A percentile compares a stretch with the other conserved stretches of the same genome.
Evolutionary conservation across 495 filamentous ascomycete genomes (phyloP).

Genomic region (Acidomyces sp.): DNA sequence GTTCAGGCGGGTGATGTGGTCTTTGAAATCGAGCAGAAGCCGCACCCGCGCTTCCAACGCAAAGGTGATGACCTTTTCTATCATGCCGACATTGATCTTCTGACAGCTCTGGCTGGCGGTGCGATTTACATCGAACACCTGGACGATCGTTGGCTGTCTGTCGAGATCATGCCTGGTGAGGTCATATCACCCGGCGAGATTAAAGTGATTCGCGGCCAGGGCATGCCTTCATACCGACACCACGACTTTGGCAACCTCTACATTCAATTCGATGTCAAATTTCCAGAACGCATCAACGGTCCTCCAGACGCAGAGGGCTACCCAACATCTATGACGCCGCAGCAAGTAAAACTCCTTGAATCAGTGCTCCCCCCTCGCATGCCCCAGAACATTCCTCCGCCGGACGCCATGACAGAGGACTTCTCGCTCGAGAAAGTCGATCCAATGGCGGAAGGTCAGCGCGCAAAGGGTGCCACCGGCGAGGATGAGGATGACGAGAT

Average conservation of each 20-base stretch:
- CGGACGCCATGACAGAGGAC: slow-evolving; percentile 84
- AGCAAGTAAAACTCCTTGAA: slow-evolving; percentile 52
- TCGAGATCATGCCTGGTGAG: slow-evolving; percentile 83
- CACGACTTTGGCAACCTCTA: slow-evolving; percentile 95
- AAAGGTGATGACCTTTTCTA: slow-evolving; percentile 95
- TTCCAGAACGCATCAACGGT: slow-evolving; percentile 44
- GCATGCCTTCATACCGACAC: slow-evolving; percentile 94
- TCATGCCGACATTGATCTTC: slow-evolving; percentile 87
- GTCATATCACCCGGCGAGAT: slow-evolving; percentile 85
- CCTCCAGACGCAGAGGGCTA: slow-evolving; percentile 35
- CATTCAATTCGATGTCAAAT: slow-evolving; percentile 95
- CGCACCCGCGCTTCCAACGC: slow-evolving; percentile 84
- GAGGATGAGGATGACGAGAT: slow-evolving; percentile 77
- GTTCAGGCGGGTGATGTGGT: slow-evolving; percentile 87
- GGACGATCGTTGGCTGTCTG: slow-evolving; percentile 88
- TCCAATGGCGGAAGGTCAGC: slow-evolving; percentile 49
- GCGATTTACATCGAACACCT: slow-evolving; percentile 86
- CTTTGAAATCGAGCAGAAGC: slow-evolving; percentile 98
- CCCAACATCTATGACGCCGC: slow-evolving; percentile 34
- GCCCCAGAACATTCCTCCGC: slow-evolving; percentile 46
- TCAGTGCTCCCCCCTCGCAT: slow-evolving; percentile 63
- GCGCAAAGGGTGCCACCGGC: slow-evolving; percentile 63
- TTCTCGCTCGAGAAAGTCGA: slow-evolving; percentile 73
- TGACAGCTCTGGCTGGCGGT: slow-evolving; percentile 88
- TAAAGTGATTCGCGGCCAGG: slow-evolving; percentile 92